phyloP scores from a whole-genome alignment of 768 basidiomycete species.

The Hemileccinum rubropunctum region DNA sequence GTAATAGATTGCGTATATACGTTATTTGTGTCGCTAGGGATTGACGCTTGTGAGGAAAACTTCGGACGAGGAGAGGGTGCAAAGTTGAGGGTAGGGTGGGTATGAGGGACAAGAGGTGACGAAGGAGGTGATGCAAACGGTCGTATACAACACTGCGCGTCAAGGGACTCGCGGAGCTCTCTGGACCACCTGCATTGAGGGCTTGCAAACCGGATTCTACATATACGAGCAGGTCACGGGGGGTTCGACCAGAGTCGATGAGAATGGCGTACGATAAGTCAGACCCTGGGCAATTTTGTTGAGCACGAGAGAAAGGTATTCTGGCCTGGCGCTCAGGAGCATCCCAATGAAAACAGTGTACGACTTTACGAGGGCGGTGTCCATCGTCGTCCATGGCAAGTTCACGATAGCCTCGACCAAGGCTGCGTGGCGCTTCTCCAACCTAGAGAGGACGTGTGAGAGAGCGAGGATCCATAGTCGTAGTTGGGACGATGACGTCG shows the following conservation, averaged over 20 bases:
- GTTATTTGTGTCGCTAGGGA: slow-evolving; percentile 74
- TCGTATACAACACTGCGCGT: slow-evolving; percentile 84
- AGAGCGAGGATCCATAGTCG: slow-evolving; percentile 83
- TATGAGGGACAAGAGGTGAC: slow-evolving; percentile 82
- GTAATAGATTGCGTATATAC: slow-evolving; percentile 87
- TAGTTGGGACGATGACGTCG: slow-evolving; percentile 49
- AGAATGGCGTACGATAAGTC: slow-evolving; percentile 71
- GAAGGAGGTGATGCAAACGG: slow-evolving; percentile 82
- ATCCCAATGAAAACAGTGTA: slow-evolving; percentile 90
- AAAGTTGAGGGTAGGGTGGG: slow-evolving; percentile 89
- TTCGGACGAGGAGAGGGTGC: slow-evolving; percentile 75
- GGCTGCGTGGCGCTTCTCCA: slow-evolving; percentile 75
- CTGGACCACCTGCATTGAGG: slow-evolving; percentile 53
- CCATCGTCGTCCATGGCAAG: slow-evolving; percentile 93
- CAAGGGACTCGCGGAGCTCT: slow-evolving; percentile 65
- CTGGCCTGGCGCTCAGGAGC: slow-evolving; percentile 86
- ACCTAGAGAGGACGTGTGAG: slow-evolving; percentile 86
- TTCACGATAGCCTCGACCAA: slow-evolving; percentile 85
- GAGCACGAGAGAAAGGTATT: slow-evolving; percentile 85
- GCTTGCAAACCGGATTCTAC: slow-evolving; percentile 73
- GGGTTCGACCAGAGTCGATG: background rate
- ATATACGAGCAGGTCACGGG: slow-evolving; percentile 5
- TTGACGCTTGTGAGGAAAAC: slow-evolving; percentile 95
- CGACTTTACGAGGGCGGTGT: slow-evolving; percentile 77
- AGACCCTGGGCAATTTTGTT: slow-evolving; percentile 81